phyloP scores from a whole-genome alignment of 2,329 filamentous ascomycete species.

The Ciborinia camelliae region DNA sequence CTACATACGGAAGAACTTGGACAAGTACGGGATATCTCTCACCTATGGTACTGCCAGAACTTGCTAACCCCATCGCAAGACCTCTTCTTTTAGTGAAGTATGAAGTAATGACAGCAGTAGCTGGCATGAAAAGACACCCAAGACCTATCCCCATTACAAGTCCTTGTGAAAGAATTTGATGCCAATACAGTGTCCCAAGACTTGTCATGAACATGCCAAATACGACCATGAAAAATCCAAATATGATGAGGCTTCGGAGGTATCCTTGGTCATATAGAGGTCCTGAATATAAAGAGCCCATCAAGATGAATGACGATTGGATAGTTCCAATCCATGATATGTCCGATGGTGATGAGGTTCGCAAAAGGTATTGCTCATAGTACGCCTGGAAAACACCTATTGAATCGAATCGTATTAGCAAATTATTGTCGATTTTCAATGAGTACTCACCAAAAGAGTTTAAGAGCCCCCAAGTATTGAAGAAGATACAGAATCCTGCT shows the following conservation, averaged over 20 bases:
- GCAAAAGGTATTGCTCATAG: neutral
- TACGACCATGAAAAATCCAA: neutral
- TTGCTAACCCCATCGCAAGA: constrained; percentile 1
- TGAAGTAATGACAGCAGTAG: neutral
- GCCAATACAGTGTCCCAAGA: neutral
- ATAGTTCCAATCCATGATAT: constrained; percentile 4
- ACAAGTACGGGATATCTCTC: neutral
- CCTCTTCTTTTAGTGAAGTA: constrained; percentile 8
- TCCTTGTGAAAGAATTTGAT: neutral
- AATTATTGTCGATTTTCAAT: no score
- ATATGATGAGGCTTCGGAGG: neutral
- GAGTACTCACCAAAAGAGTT: neutral
- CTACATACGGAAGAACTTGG: neutral
- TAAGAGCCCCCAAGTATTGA: neutral
- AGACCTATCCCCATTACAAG: constrained; percentile 7
- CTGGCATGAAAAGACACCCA: neutral
- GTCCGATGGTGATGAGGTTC: neutral
- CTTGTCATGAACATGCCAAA: constrained; percentile 16
- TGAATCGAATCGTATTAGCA: neutral
- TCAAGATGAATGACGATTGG: neutral
- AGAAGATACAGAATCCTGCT: neutral
- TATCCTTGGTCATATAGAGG: neutral
- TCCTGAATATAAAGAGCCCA: neutral
- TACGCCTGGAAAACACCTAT: neutral
- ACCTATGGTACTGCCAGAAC: constrained; percentile 4